Conservation (phyloP, 805 yeast species). For the Clavispora phyllophila region DNA sequence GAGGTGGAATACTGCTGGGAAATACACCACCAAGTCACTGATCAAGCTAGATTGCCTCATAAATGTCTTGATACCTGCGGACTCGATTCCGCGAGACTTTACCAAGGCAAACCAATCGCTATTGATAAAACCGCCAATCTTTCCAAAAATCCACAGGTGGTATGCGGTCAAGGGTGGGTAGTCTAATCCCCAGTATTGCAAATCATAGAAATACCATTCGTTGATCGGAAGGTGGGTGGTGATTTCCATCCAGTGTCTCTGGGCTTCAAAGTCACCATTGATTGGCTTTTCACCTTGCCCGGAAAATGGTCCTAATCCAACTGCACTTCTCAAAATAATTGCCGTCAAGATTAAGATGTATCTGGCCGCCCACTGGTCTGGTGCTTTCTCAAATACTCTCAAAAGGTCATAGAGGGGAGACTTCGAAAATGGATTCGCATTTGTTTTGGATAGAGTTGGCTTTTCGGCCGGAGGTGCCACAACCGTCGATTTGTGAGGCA, state of each 20-base stretch:
- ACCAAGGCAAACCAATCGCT: constrained; percentile 73
- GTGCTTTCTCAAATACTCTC: constrained; percentile 73
- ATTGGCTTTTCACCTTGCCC: constrained; percentile 71
- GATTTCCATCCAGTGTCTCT: constrained; percentile 95
- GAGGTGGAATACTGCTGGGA: constrained; percentile 75
- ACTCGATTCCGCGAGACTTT: constrained; percentile 72
- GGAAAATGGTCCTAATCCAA: constrained; percentile 85
- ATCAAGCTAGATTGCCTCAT: constrained; percentile 79
- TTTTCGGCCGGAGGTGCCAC: neutral
- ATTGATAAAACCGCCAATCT: constrained; percentile 59
- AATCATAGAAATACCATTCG: constrained; percentile 86
- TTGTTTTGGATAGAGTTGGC: neutral
- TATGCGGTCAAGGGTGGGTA: constrained; percentile 96
- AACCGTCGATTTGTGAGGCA: neutral
- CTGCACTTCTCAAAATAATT: constrained; percentile 71
- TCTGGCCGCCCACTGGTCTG: constrained; percentile 86
- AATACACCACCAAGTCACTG: constrained; percentile 68
- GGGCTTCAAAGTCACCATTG: constrained; percentile 97
- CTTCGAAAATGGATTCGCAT: constrained; percentile 3
- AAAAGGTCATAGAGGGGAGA: constrained; percentile 70
- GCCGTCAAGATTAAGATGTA: constrained; percentile 71
- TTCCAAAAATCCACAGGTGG: constrained; percentile 80
- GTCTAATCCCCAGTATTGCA: constrained; percentile 93
- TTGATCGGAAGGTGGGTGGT: constrained; percentile 69
- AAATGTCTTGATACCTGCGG: constrained; percentile 61